Base-by-base conservation (phyloP, 2,329 filamentous ascomycete genomes). In the Cryoendolithus antarcticus region DNA sequence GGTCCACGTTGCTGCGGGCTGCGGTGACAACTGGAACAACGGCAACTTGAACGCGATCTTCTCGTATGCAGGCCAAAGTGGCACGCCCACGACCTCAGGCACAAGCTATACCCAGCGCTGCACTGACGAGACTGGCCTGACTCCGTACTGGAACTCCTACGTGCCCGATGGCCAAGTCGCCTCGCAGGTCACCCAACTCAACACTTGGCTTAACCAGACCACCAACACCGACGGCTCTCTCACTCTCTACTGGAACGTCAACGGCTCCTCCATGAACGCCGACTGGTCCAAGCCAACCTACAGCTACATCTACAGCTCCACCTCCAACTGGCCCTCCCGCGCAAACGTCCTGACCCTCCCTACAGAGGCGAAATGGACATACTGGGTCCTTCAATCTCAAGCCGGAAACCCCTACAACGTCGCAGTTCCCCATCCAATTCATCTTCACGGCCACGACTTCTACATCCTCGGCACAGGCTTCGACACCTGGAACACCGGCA, bases 251-350 rank as follows among this genome's bases (percentile, higher is more conserved):
- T 62, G 61, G 58, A 55, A 50, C 30, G 41, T 66, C 38, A 62
- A 64, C 44, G 52, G 61, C 34, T 61, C 59, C 6, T 58, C 60
- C 29, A 63, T 68, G 45, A 55, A 62, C 41, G 57, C 66, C 24
- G 49, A 57, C 24, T 68, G 64, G 64, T 50, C 58, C 30, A 54
- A 62, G 12, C 68, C 68, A 2, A 66, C 64, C 0, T 48, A 70
- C 4, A 49, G 65, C 41, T 67, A 66, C 12, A 52, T 66, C 11
- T 54, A 65, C 4, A 52, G 61, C 13, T 49, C 51, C 30, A 63
- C 66, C 49, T 59, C 57, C 30, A 59, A 44, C 50, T 68, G 62
- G 43, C 59, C 62, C 1, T 35, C 37, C 2, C 47, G 45, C 9
- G 59, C 60, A 45, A 65, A 65, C 45, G 47, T 68, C 29, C 59